A percentile compares a stretch with the other conserved stretches of the same genome.
Conservation (phyloP, 345 rosid genomes). For the Brassica cretica region DNA sequence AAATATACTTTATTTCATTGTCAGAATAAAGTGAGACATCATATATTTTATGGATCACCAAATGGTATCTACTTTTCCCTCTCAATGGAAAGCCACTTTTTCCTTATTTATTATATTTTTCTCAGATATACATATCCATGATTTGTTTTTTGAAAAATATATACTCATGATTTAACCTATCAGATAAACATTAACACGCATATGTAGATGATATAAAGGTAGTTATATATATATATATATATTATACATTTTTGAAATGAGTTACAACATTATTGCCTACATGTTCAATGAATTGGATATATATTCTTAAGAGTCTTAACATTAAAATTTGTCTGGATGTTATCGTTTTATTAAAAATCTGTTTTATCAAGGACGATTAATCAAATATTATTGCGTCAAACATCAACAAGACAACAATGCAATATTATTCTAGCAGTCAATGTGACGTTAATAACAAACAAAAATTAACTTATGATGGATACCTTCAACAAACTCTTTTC, state of each 20-base stretch:
- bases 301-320: not conserved
- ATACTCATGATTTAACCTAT: slow-evolving; percentile 4
- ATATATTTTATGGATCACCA: slow-evolving; percentile 12
- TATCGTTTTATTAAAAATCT: not conserved
- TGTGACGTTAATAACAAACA: not conserved
- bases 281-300: not conserved
- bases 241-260: not conserved
- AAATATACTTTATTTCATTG: slow-evolving; percentile 25
- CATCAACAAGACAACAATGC: not conserved
- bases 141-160: no score
- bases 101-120: not conserved
- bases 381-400: not conserved
- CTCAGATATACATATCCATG: not conserved
- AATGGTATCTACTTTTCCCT: slow-evolving; percentile 8
- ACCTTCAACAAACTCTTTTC: not conserved
- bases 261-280: not conserved
- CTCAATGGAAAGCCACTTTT: slow-evolving; percentile 26
- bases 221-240: not conserved
- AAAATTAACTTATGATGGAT: not conserved
- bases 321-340: not conserved
- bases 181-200: slow-evolving; percentile 2
- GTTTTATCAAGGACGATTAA: not conserved
- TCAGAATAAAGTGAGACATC: slow-evolving; percentile 35
- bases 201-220: not conserved
- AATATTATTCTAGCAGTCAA: not conserved